Percentiles rank a stretch among this genome's conserved stretches.
Evolutionary conservation across 129 eudicot genomes (phyloP).

Genomic region (Ambrosia artemisiifolia): DNA sequence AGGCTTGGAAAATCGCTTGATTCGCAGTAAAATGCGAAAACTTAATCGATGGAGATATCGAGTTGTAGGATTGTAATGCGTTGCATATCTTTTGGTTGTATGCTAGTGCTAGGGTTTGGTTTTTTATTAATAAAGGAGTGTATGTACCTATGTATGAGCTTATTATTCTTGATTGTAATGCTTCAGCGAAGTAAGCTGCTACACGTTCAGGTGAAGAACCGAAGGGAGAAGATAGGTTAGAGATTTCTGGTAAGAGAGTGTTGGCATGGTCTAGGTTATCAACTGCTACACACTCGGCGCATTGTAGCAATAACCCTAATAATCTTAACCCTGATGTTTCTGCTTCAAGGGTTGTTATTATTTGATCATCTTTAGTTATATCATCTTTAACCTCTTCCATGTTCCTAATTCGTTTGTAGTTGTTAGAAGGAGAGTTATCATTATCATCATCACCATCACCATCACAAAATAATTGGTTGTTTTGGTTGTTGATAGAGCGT

Average conservation of each 20-base stretch:
- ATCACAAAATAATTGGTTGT: slow-evolving; percentile 3
- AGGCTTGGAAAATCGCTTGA: slow-evolving; percentile 72
- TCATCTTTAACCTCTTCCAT: slow-evolving; percentile 14
- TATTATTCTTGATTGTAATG: slow-evolving; percentile 60
- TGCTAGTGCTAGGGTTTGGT: slow-evolving; percentile 23
- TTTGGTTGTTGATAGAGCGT: slow-evolving; percentile 19
- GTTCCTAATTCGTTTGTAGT: slow-evolving; percentile 24
- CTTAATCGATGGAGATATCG: slow-evolving; percentile 66
- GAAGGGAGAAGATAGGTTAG: slow-evolving; percentile 78
- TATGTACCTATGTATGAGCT: slow-evolving; percentile 59
- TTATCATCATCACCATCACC: too few species aligned
- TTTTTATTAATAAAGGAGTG: slow-evolving; percentile 38
- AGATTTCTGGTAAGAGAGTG: slow-evolving; percentile 54
- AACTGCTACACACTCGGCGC: slow-evolving; percentile 83
- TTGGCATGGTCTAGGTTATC: slow-evolving; percentile 68
- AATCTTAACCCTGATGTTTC: slow-evolving; percentile 59
- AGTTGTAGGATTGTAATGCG: slow-evolving; percentile 75
- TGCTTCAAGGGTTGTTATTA: slow-evolving; percentile 25
- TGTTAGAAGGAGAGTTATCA: background rate
- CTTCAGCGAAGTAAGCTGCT: slow-evolving; percentile 87
- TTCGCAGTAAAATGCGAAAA: slow-evolving; percentile 91
- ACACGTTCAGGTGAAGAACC: slow-evolving; percentile 89
- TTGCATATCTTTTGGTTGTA: slow-evolving; percentile 48
- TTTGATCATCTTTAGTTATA: too few species aligned
- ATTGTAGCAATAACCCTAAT: slow-evolving; percentile 60